Evolutionary conservation across 176 grass and related monocot genomes (phyloP).

Genomic region (Olyra latifolia): DNA sequence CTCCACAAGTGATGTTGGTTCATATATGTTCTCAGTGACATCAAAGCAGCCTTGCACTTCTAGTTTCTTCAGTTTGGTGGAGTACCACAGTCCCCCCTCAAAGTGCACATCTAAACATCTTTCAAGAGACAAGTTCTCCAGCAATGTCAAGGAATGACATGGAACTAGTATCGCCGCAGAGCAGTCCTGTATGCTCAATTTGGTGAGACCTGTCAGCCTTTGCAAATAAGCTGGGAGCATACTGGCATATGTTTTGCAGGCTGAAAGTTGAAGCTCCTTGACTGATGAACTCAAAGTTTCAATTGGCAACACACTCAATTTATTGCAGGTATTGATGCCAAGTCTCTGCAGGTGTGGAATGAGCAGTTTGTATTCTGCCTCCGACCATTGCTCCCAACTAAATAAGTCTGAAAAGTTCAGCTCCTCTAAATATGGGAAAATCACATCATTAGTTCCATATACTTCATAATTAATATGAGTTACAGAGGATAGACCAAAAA

Average conservation of each 20-base stretch:
- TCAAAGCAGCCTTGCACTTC: neutral
- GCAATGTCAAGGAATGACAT: neutral
- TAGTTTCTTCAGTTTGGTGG: slow-evolving; percentile 18
- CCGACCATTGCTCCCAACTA: slow-evolving; percentile 7
- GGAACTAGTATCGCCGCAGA: neutral
- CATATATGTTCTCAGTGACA: neutral
- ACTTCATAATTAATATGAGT: slow-evolving; percentile 1
- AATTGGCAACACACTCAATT: neutral
- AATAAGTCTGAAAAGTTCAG: neutral
- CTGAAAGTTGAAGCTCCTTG: neutral
- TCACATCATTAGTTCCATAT: slow-evolving; percentile 1
- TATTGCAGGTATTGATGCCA: neutral
- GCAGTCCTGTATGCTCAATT: neutral
- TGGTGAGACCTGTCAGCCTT: neutral
- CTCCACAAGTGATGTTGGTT: slow-evolving; percentile 1
- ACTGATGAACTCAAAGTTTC: slow-evolving; percentile 16
- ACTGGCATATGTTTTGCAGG: neutral
- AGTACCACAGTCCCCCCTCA: neutral
- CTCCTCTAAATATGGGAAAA: slow-evolving; percentile 34
- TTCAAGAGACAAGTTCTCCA: neutral
- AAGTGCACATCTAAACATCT: slow-evolving; percentile 7
- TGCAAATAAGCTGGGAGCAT: neutral
- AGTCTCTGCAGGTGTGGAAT: neutral
- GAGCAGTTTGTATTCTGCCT: neutral
- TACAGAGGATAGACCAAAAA: neutral